These are phyloP conservation scores for Calonectria montana DNA, from an alignment of 2,329 filamentous ascomycete genomes.

Conservation along the genomic window DNA sequence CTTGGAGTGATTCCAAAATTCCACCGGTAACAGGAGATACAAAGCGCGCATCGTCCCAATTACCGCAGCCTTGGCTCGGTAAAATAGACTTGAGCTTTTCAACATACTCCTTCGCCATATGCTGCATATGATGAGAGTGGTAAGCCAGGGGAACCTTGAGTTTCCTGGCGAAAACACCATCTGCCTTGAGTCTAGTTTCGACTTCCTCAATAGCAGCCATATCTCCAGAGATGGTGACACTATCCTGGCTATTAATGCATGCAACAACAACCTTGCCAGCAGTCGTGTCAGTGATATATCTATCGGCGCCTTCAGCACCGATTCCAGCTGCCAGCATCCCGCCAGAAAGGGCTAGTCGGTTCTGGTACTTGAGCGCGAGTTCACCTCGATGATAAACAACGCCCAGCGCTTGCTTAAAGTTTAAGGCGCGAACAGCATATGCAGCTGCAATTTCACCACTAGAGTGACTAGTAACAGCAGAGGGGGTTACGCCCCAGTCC, in stretches of 20 bases:
- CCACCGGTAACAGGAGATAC: not conserved
- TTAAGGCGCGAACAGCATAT: not conserved
- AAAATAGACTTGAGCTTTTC: not conserved
- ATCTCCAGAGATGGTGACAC: not conserved
- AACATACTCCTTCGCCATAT: not conserved
- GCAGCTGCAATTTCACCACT: not conserved
- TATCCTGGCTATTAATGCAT: not conserved
- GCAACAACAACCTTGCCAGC: not conserved
- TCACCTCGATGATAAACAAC: not conserved
- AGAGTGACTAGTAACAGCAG: not conserved
- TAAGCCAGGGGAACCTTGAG: not conserved
- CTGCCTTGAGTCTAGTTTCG: not conserved
- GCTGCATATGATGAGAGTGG: constrained; percentile 1
- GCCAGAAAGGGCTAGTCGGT: not conserved
- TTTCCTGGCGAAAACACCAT: not conserved
- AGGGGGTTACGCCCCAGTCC: not conserved
- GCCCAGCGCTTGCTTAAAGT: not conserved
- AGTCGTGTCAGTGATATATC: not conserved
- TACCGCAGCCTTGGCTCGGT: no score
- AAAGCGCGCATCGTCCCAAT: not conserved
- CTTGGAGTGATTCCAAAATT: not conserved
- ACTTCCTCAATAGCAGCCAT: not conserved
- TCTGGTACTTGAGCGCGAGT: not conserved
- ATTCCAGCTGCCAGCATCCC: not conserved
- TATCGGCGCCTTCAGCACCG: not conserved